Evolutionary conservation across 257 asterid genomes (phyloP).

Genomic region (Handroanthus guayacan): DNA sequence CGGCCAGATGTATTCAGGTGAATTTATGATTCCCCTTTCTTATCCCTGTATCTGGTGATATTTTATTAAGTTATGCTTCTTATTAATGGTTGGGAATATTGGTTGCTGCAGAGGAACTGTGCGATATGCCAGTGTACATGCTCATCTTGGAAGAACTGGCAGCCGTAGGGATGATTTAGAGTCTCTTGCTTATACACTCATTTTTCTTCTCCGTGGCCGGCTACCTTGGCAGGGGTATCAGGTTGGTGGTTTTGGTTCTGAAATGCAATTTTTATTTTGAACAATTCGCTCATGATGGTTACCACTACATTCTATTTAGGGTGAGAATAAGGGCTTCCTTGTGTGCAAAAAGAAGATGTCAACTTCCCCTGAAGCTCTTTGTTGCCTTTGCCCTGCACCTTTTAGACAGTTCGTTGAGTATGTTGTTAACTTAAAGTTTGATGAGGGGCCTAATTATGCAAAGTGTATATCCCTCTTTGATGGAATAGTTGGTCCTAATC

Average conservation of each 20-base stretch:
- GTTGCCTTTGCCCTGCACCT: slow-evolving; percentile 60
- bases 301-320: slow-evolving; percentile 40
- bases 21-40: neutral
- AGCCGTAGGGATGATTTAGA: slow-evolving; percentile 73
- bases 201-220: slow-evolving; percentile 64
- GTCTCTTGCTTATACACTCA: slow-evolving; percentile 68
- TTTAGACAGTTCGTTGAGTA: slow-evolving; percentile 57
- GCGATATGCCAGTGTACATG: slow-evolving; percentile 71
- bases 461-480: slow-evolving; percentile 61
- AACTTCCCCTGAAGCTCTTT: slow-evolving; percentile 62
- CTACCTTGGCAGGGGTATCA: slow-evolving; percentile 75
- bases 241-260: slow-evolving; percentile 43
- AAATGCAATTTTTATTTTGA: neutral
- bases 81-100: slow-evolving; percentile 29
- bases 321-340: slow-evolving; percentile 62
- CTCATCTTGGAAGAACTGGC: slow-evolving; percentile 73
- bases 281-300: slow-evolving; percentile 18
- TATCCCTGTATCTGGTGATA: slow-evolving; percentile 1
- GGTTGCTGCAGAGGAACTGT: slow-evolving; percentile 61
- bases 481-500: slow-evolving; percentile 63
- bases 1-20: slow-evolving; percentile 83
- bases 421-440: slow-evolving; percentile 64
- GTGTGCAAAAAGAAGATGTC: slow-evolving; percentile 69
- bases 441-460: slow-evolving; percentile 68
- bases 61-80: slow-evolving; percentile 3